A percentile compares a stretch with the other conserved stretches of the same genome.
Evolutionary conservation across 2,329 filamentous ascomycete species (phyloP).

Genomic region (Nothopassalora personata): DNA sequence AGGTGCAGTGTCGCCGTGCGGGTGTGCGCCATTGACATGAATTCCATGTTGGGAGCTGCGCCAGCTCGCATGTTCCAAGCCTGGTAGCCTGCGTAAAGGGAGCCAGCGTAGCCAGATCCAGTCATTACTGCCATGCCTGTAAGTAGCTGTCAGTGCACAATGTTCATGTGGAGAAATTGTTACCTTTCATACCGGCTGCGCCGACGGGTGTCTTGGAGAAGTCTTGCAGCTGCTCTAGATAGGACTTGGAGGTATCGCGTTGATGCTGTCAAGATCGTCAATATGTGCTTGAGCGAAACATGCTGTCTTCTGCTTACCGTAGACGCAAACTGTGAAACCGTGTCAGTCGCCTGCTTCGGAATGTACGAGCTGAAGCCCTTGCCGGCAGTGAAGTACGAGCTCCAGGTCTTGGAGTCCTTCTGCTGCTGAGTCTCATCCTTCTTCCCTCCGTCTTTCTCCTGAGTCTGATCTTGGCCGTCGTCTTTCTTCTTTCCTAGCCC

Average conservation of each 20-base stretch:
- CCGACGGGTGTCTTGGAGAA: slow-evolving; percentile 49
- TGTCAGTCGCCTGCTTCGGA: slow-evolving; percentile 37
- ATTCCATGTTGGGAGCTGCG: slow-evolving; percentile 40
- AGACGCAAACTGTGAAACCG: slow-evolving; percentile 41
- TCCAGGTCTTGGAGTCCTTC: slow-evolving; percentile 40
- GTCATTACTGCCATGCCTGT: slow-evolving; percentile 37
- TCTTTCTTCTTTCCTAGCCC: slow-evolving; percentile 22
- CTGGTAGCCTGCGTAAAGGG: slow-evolving; percentile 46
- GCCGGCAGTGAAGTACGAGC: slow-evolving; percentile 44
- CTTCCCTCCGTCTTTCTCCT: slow-evolving; percentile 13
- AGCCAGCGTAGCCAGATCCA: slow-evolving; percentile 44
- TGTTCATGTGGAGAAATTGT: slow-evolving; percentile 2
- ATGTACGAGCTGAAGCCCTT: slow-evolving; percentile 46
- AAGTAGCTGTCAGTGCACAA: slow-evolving; percentile 22
- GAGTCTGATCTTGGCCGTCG: slow-evolving; percentile 2
- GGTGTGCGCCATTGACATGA: slow-evolving; percentile 43
- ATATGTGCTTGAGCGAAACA: background rate
- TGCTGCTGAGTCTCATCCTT: slow-evolving; percentile 29
- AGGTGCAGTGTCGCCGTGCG: slow-evolving; percentile 40
- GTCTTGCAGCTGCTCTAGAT: slow-evolving; percentile 46
- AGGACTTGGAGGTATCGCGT: slow-evolving; percentile 45
- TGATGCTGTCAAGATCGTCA: slow-evolving; percentile 30
- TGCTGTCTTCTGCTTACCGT: slow-evolving; percentile 24
- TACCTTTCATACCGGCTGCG: slow-evolving; percentile 36
- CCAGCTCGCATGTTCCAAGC: slow-evolving; percentile 39